Percentiles rank a stretch among this genome's conserved stretches.
These are phyloP conservation scores for Stemphylium beticola DNA, from an alignment of 2,329 filamentous ascomycete genomes.

Conservation along the genomic window DNA sequence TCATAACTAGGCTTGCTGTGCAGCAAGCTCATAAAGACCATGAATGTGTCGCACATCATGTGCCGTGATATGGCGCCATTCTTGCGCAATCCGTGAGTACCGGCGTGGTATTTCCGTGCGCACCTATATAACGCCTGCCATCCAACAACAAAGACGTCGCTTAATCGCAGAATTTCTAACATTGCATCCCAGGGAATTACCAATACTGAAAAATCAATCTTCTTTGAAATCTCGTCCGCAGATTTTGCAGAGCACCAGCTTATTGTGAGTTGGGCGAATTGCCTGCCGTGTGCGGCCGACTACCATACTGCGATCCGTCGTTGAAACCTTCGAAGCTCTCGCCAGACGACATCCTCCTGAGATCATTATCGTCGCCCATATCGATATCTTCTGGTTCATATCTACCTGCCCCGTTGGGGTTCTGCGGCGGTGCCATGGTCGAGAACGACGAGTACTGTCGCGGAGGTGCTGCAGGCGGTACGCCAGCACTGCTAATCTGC, in stretches of 20 bases:
- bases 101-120: background rate
- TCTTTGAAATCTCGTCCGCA: background rate
- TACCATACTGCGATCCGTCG: slow-evolving; percentile 34
- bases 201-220: background rate
- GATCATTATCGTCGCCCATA: slow-evolving; percentile 33
- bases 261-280: slow-evolving; percentile 30
- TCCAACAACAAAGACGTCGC: slow-evolving; percentile 13
- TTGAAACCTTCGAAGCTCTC: slow-evolving; percentile 44
- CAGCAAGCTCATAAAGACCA: slow-evolving; percentile 1
- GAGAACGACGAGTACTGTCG: slow-evolving; percentile 26
- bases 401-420: slow-evolving; percentile 9
- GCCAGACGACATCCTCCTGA: slow-evolving; percentile 28
- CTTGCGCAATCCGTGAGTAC: slow-evolving; percentile 12
- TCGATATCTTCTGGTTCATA: slow-evolving; percentile 35
- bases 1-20: slow-evolving; percentile 3
- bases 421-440: slow-evolving; percentile 29
- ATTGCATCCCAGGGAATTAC: background rate
- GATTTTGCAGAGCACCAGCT: background rate
- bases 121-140: slow-evolving; percentile 11
- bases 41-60: background rate
- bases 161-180: slow-evolving; percentile 10
- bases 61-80: slow-evolving; percentile 30
- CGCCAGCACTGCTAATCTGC: slow-evolving; percentile 47
- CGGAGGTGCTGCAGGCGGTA: slow-evolving; percentile 40
- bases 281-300: slow-evolving; percentile 27